Evolutionary conservation across 202 grass and related monocot species (phyloP).

Genomic region (Schoenoplectus tabernaemontani): DNA sequence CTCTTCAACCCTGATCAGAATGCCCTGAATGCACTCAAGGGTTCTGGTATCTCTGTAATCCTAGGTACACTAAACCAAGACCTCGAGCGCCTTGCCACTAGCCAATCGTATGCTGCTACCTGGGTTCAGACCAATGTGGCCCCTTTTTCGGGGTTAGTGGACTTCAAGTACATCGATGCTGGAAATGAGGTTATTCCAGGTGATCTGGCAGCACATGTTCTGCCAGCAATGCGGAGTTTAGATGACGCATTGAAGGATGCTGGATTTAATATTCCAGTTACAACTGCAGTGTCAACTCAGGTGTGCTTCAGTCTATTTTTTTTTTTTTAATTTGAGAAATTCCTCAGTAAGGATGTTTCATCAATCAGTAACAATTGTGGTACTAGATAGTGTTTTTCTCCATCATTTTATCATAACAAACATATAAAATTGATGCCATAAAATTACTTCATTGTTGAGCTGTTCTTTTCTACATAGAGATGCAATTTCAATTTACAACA

Average conservation of each 20-base stretch:
- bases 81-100: slow-evolving; percentile 41
- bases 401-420: background rate
- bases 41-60: slow-evolving; percentile 55
- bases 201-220: slow-evolving; percentile 32
- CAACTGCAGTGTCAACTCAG: slow-evolving; percentile 63
- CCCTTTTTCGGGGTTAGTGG: slow-evolving; percentile 50
- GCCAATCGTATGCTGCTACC: slow-evolving; percentile 37
- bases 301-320: background rate
- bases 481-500: background rate
- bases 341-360: background rate
- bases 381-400: background rate
- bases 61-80: slow-evolving; percentile 80
- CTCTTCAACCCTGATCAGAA: slow-evolving; percentile 62
- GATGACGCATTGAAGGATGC: slow-evolving; percentile 39
- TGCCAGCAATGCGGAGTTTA: slow-evolving; percentile 70
- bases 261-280: slow-evolving; percentile 44
- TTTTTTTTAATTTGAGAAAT: background rate
- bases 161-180: slow-evolving; percentile 66
- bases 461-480: background rate
- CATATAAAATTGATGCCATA: background rate
- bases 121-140: slow-evolving; percentile 70
- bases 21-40: slow-evolving; percentile 48
- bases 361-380: background rate
- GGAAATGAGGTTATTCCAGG: slow-evolving; percentile 88
- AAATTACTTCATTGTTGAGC: background rate